Base-by-base conservation (phyloP, 2,329 filamentous ascomycete genomes). In the Verticillium nonalfalfae region DNA sequence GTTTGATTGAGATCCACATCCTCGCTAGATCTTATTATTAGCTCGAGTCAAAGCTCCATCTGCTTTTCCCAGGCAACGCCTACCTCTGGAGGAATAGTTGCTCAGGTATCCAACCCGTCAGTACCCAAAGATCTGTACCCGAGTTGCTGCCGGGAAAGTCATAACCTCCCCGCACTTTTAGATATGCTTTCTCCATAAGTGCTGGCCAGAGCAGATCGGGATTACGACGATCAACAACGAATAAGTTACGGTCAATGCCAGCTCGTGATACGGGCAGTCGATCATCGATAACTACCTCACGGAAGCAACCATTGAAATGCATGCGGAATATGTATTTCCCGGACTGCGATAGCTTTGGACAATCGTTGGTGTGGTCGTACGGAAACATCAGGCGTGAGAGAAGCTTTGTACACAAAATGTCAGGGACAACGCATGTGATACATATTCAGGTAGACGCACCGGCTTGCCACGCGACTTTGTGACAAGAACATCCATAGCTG, bases 61-160 rank as follows among this genome's bases (percentile, higher is more conserved):
- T 26, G 26, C 26, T 26, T 26, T 3, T 26, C 26, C 26, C 26
- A 26, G 3, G 26, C 35, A 36, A 9, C 1, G 66, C 73, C 66
- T 74, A 86, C 85, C 83, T 88, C 70, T 97, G 93, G 1, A 98
- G 79, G 68, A 97, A 97, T 1, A 98, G 79, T 73, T 99, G 95
- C 75, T 99, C 93, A 0, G 95, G 95, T 58, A 99, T 93, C 95
- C 95, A 99, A 35, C 95, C 94, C 0, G 90, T 96, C 60, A 99
- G 76, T 1, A 96, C 89, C 86, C 91, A 96, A 4, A 99, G 77
- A 74, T 99, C 95, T 2, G 94, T 98, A 11, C 92, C 93, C 1
- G 94, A 98, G 73, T 98, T 98, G 70, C 95, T 98, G 7, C 95
- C 95, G 0, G 95, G 94, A 66, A 99, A 99, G 70, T 99, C 93